A percentile compares a stretch with the other conserved stretches of the same genome.
Conservation (phyloP, 2,329 filamentous ascomycete genomes). For the Pyrenochaeta sp. region DNA sequence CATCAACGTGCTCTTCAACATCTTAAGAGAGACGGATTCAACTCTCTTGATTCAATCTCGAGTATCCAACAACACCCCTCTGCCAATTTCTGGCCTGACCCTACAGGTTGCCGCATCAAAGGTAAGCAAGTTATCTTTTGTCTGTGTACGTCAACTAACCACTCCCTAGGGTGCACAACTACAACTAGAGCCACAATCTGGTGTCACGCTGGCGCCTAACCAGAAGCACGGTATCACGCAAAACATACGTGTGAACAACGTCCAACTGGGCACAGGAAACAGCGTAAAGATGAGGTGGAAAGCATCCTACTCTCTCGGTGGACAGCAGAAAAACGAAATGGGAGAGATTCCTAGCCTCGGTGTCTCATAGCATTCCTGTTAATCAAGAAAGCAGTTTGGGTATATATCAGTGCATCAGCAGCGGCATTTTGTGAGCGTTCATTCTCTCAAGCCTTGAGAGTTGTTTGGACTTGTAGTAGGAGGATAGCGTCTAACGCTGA, state of each 20-base stretch:
- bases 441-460: neutral
- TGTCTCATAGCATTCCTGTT: constrained; percentile 63
- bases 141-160: constrained; percentile 15
- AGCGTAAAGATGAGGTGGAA: constrained; percentile 92
- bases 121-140: constrained; percentile 57
- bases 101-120: constrained; percentile 95
- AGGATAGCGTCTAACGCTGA: neutral
- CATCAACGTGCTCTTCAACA: constrained; percentile 77
- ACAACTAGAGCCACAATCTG: constrained; percentile 84
- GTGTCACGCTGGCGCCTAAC: constrained; percentile 74
- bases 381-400: constrained; percentile 7
- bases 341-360: constrained; percentile 84
- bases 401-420: constrained; percentile 18
- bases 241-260: constrained; percentile 78
- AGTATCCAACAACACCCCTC: constrained; percentile 83
- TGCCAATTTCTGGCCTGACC: constrained; percentile 79
- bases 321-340: constrained; percentile 75
- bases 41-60: constrained; percentile 75
- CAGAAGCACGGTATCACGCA: constrained; percentile 84
- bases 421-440: constrained; percentile 5
- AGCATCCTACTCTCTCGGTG: constrained; percentile 77
- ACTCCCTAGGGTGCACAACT: constrained; percentile 75
- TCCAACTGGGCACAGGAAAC: constrained; percentile 75
- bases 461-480: neutral
- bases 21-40: constrained; percentile 65